These are phyloP conservation scores for Petunia axillaris DNA, from an alignment of 257 asterid genomes.

Conservation along the genomic window DNA sequence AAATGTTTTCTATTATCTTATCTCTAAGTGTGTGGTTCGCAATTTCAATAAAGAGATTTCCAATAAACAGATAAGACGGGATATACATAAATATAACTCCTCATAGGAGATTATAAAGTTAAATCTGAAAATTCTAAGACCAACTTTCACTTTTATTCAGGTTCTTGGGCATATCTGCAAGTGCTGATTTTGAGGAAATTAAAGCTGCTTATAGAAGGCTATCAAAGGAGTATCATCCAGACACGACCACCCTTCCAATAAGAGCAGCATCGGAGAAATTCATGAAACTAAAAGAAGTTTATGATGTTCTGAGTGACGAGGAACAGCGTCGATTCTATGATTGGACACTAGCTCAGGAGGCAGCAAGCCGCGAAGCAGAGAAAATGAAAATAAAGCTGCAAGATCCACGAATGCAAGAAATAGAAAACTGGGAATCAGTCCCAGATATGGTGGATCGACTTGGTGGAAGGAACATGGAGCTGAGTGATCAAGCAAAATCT, in stretches of 20 bases:
- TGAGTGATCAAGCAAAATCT: constrained; percentile 76
- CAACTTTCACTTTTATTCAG: constrained; percentile 38
- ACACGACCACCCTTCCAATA: constrained; percentile 88
- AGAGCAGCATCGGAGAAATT: constrained; percentile 81
- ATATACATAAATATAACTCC: not conserved
- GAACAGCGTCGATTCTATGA: constrained; percentile 77
- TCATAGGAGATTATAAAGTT: not conserved
- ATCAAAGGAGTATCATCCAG: constrained; percentile 93
- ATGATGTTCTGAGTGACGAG: constrained; percentile 61
- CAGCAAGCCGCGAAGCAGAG: constrained; percentile 80
- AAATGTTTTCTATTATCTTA: not conserved
- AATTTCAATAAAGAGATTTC: not conserved
- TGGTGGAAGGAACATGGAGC: constrained; percentile 87
- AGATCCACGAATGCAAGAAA: constrained; percentile 67
- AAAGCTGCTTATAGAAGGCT: constrained; percentile 81
- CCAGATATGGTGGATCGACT: constrained; percentile 90
- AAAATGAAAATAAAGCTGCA: constrained; percentile 72
- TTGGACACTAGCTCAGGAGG: constrained; percentile 88
- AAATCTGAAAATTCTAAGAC: not conserved
- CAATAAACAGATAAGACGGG: not conserved
- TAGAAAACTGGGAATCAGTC: constrained; percentile 53
- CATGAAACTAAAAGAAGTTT: constrained; percentile 70
- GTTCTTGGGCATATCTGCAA: constrained; percentile 75
- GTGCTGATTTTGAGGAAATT: constrained; percentile 80
- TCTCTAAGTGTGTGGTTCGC: constrained; percentile 16